Base-by-base conservation (phyloP, 1,139 yeast species). In the Debaryomyces singareniensis region DNA sequence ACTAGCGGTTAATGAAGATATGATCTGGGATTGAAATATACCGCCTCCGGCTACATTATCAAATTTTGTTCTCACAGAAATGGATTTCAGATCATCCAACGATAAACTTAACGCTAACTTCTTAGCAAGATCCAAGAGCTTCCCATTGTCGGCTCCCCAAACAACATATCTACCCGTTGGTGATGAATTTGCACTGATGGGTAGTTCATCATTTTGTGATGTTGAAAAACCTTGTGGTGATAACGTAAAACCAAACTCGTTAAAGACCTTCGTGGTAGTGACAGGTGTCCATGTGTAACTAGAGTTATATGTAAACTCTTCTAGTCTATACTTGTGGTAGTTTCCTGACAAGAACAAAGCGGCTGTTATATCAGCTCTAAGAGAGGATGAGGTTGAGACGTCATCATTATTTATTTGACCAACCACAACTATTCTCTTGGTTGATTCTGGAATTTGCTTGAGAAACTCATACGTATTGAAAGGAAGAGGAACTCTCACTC, bases 11-110 rank as follows among this genome's bases (percentile, higher is more conserved):
- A 54, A 43, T n/a, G 53, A 42, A 9, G 78, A 64, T 13, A 69
- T 62, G 35, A 87, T 55, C 50, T 83, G 89, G n/a, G 89, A 71
- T 53, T 82, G 86, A 53, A 80, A 77, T n/a, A 75, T 53, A 39
- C 96, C 96, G 24, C 91, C 93, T 27, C 71, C 71, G 15, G 73
- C 59, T 16, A 69, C 56, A 50, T 84, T 86, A 53, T 89, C 95
- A 45, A 64, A 86, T 45, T 72, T 74, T 32, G 79, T 71, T 53
- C 83, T 68, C 50, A 74, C 69, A 35, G 69, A 59, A 38, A 84
- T 69, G 20, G 58, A 51, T 37, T 73, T 65, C 33, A 65, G 51
- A 36, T 74, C 72, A 45, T 78, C 86, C 47, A 83, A 66, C 3
- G 94, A 78, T 40, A 85, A 67, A 13, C 87, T 67, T 38, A 78